Percentiles rank a stretch among this genome's conserved stretches.
phyloP scores from a whole-genome alignment of 2,329 filamentous ascomycete species.

The Xylaria sp. region DNA sequence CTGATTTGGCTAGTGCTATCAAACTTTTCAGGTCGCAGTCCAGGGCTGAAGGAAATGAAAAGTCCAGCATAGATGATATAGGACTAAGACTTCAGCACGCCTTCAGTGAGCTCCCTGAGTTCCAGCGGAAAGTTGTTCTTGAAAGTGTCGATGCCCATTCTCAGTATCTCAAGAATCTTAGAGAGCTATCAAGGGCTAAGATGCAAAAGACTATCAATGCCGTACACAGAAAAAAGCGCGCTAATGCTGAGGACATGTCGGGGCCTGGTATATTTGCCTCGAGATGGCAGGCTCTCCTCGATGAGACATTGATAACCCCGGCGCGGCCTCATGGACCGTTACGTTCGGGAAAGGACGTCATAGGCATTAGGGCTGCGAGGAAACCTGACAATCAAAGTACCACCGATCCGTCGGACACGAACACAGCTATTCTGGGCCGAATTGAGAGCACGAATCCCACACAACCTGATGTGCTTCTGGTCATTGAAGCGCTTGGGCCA shows the following conservation, averaged over 20 bases:
- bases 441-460: constrained; percentile 49
- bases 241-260: constrained; percentile 52
- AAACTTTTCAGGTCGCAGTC: constrained; percentile 62
- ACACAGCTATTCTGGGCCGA: constrained; percentile 42
- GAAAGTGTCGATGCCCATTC: constrained; percentile 69
- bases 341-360: constrained; percentile 65
- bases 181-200: constrained; percentile 63
- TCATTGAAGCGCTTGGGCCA: constrained; percentile 40
- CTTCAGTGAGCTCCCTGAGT: constrained; percentile 59
- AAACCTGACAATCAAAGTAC: constrained; percentile 54
- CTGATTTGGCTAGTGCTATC: constrained; percentile 53
- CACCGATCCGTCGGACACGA: constrained; percentile 43
- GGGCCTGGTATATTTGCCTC: constrained; percentile 79
- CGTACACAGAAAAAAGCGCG: constrained; percentile 29
- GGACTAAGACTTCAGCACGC: constrained; percentile 55
- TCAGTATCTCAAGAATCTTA: constrained; percentile 67
- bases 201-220: constrained; percentile 67
- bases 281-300: constrained; percentile 77
- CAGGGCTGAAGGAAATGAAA: not conserved
- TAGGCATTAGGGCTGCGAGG: constrained; percentile 55
- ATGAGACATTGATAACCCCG: constrained; percentile 76
- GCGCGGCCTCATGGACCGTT: constrained; percentile 62
- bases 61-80: constrained; percentile 49
- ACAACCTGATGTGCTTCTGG: constrained; percentile 55
- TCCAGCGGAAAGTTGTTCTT: constrained; percentile 59